Base-by-base conservation (phyloP, 2,329 filamentous ascomycete species). In the Pseudogymnoascus destructans region DNA sequence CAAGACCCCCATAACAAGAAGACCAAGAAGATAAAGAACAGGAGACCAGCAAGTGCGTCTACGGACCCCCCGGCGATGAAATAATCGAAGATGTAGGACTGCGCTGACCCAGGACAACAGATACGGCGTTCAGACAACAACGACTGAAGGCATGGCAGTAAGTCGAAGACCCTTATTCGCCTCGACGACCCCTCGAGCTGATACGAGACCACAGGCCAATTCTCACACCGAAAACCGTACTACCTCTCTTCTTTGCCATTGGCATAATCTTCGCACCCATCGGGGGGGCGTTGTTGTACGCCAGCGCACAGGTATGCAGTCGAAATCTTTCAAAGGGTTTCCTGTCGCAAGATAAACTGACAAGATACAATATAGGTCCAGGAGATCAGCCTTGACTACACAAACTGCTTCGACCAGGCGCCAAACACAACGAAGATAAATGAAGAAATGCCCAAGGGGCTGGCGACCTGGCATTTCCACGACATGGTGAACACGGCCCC, bases 81-180 rank as follows among this genome's bases (percentile, higher is more conserved):
- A 58, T 62, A 63, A 57, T 61, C 61, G n/a, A 54, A 25, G 52
- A 60, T 63, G 66, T 58, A 23, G 38, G 7, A n/a, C 68, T 58
- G 2, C n/a, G 42, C 54, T 54, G 5, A 35, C 38, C 59, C 25
- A 46, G 63, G 61, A 52, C 33, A 57, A 59, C 68, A 95, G 89
- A 97, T 75, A 97, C 92, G 60, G 93, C 93, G 9, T 98, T 97
- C 71, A 82, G 93, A 67, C 93, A 98, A 71, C 93, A 98, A 74
- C 85, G 93, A 70, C 75, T 98, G 72, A 96, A 97, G 75, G 93
- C 93, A 76, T 98, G 93, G 93, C 93, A 98, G 86, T 95, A 78
- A 73, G 89, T 64, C 58, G 32, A 52, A 52, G 23, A 52, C n/a
- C n/a, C 23, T 52, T 30, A 17, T 52, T 19, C 46, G 46, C 46